Evolutionary conservation across 371 early-diverging fungal species (phyloP).

Genomic region (Actinomortierella wolfii): DNA sequence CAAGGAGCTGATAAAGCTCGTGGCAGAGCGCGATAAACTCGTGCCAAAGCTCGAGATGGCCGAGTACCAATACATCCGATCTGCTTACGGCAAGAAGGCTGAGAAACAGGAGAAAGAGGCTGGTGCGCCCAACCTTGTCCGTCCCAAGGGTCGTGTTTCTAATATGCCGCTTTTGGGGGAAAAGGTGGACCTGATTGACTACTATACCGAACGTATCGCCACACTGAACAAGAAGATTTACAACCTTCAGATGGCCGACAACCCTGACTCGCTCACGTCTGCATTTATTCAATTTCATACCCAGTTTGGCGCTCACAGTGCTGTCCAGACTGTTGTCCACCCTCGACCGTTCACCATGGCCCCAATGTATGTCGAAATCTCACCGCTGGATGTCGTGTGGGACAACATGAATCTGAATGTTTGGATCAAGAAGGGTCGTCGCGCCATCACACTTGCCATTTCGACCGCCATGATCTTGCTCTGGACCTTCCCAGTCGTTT

Average conservation of each 20-base stretch:
- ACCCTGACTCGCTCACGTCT: constrained; percentile 52
- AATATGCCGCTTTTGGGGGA: constrained; percentile 57
- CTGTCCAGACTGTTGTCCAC: constrained; percentile 74
- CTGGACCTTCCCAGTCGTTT: constrained; percentile 73
- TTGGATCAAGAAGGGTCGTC: constrained; percentile 60
- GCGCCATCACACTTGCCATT: constrained; percentile 51
- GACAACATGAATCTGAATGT: constrained; percentile 71
- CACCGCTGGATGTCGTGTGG: constrained; percentile 85
- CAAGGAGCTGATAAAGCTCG: constrained; percentile 55
- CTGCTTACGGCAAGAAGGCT: constrained; percentile 16
- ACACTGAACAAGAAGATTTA: constrained; percentile 60
- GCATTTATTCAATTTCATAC: constrained; percentile 85
- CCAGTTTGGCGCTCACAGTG: constrained; percentile 84
- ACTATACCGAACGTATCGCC: constrained; percentile 57
- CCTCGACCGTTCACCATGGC: constrained; percentile 72
- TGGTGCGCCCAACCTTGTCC: constrained; percentile 17
- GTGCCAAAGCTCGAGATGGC: constrained; percentile 47
- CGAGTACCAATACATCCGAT: constrained; percentile 31
- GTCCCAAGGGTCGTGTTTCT: constrained; percentile 67
- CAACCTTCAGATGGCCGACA: constrained; percentile 35
- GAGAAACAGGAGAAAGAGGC: constrained; percentile 14
- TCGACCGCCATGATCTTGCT: constrained; percentile 65
- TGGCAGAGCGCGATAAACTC: constrained; percentile 60
- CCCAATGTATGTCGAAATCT: constrained; percentile 66
- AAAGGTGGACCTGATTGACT: constrained; percentile 73